Base-by-base conservation (phyloP, 2,329 filamentous ascomycete genomes). In the Arthrobotrys pseudoclavata region DNA sequence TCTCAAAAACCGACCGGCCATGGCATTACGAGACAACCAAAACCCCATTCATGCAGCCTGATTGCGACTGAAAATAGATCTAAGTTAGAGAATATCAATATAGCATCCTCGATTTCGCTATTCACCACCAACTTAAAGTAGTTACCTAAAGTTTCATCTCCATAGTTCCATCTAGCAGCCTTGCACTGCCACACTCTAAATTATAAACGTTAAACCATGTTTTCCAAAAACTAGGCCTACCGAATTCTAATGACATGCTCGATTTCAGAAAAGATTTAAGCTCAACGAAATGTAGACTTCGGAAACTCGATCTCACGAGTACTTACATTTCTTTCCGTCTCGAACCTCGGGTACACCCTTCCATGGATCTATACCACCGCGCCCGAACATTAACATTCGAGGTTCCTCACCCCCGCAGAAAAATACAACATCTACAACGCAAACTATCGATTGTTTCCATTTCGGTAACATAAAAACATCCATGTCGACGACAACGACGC, bases 401-500 rank as follows among this genome's bases (percentile, higher is more conserved):
- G n/a, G n/a, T n/a, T n/a, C n/a, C n/a, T 13, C 12, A 13, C 37
- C 26, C 57, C 20, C 57, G 34, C 57, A 31, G 57, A 62, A 57
- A 68, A 68, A 68, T 60, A 42, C 24, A 42, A 69, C 64, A 31
- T 47, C 37, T 62, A 29, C 60, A 64, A 61, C 57, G 29, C 52
- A 62, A 50, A 60, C 15, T 18, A 42, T n/a, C 7, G 29, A 29
- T 1, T 34, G 12, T 34, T n/a, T 34, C 29, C 29, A 7, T 29
- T 34, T 34, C 7, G 31, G 31, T 4, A 34, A 4, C 12, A 4
- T 34, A 34, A 34, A 34, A 34, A 34, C 2, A 15, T 3, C 13
- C 2, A 45, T 45, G 42, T 20, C 42, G n/a, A 20, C 42, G 15
- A 20, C 42, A 18, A 5, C 15, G n/a, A n/a, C 4, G n/a, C n/a